Base-by-base conservation (phyloP, 805 yeast genomes). In the Wickerhamomyces bovis region DNA sequence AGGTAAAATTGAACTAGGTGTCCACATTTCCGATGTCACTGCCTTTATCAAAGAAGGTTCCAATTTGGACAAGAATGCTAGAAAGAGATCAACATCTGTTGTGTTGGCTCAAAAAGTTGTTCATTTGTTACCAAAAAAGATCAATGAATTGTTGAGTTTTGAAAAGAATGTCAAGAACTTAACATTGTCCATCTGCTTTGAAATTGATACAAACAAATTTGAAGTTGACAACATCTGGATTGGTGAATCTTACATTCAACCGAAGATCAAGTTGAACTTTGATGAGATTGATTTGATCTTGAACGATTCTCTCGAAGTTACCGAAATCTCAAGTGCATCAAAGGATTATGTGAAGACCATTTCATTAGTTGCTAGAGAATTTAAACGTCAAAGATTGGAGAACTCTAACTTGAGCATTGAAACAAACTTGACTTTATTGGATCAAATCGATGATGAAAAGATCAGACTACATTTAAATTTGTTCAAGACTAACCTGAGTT, bases 61-160 rank as follows among this genome's bases (percentile, higher is more conserved):
- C 0, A 68, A 80, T 10, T 69, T 92, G 50, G 99, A 94, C 60
- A 81, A 90, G 51, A 89, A 92, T 62, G 85, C 96, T 1, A 86
- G 88, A 66, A 89, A 88, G 69, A 78, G 98, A 62, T 89, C 95
- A 1, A 80, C 92, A 4, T 81, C 96, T 8, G 97, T 92, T 4
- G 85, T 83, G 59, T 75, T 90, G 64, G 94, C 95, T 13, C 96
- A 90, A 62, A 72, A 76, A 25, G 77, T 81, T 39, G 75, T 71
- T 12, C 78, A 83, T 49, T 72, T 89, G 55, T 76, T 83, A 54
- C 96, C 97, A 9, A 69, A 70, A 39, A 75, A 76, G 41, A 72
- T 92, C 21, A 80, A 78, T 56, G 76, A 80, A 7, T 56, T 75
- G 21, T 66, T 80, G 35, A 81, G 89, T 2, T 81, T 90, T 60